Conservation (phyloP, 2,329 filamentous ascomycete species). For the Diplodia scrobiculata region DNA sequence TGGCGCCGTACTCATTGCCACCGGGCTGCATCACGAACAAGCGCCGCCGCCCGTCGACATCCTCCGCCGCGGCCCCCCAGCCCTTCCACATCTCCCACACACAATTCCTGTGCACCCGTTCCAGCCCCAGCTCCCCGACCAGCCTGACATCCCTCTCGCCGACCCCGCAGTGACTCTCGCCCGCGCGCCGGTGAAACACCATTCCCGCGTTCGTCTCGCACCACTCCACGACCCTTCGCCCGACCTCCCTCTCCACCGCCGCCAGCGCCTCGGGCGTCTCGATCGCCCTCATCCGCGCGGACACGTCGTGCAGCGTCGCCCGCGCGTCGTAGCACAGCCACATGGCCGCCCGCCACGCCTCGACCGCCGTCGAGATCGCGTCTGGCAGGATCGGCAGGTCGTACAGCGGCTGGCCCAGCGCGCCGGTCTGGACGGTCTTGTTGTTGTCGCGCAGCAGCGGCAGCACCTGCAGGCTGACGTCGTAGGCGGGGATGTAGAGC, state of each 20-base stretch:
- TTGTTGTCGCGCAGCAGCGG: too few relatives aligned
- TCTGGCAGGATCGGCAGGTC: not conserved
- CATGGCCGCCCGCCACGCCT: constrained; percentile 2
- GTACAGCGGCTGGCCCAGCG: not conserved
- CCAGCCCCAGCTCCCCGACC: not conserved
- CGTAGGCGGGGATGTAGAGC: too few relatives aligned
- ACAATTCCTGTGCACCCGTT: not conserved
- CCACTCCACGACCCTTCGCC: not conserved
- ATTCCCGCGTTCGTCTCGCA: not conserved
- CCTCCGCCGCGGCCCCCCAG: not conserved
- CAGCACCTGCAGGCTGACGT: too few relatives aligned
- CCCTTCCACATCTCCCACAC: not conserved
- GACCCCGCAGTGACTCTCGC: too few relatives aligned
- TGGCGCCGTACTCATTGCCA: not conserved
- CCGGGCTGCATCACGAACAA: not conserved
- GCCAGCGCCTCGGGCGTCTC: not conserved
- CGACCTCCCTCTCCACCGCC: not conserved
- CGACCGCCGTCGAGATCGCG: not conserved
- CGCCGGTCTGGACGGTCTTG: not conserved
- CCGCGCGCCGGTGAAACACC: not conserved
- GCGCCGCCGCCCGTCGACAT: too few relatives aligned
- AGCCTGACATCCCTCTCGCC: not conserved
- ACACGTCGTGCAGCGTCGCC: not conserved
- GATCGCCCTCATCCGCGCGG: not conserved
- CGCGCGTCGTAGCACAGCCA: constrained; percentile 4